Conservation (phyloP, 2,329 filamentous ascomycete genomes). For the Cladophialophora yegresii region DNA sequence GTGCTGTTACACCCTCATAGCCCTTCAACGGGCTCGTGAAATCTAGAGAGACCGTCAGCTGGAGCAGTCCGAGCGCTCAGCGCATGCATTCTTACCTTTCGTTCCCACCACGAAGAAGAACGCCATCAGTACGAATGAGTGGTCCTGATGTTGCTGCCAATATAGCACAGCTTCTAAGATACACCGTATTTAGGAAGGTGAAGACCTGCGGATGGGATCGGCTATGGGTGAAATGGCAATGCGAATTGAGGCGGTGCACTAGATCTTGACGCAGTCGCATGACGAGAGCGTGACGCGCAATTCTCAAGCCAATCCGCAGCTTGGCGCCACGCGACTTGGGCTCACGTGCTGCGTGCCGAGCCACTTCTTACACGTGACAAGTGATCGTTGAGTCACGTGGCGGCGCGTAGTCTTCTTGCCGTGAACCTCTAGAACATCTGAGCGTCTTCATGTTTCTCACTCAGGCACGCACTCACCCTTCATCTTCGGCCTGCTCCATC, state of each 20-base stretch:
- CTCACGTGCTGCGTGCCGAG: not conserved
- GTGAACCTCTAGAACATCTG: too few relatives aligned
- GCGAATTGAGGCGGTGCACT: constrained; percentile 1
- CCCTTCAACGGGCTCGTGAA: constrained; percentile 49
- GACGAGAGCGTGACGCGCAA: constrained; percentile 5
- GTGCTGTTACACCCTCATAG: constrained; percentile 50
- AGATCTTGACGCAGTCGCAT: not conserved
- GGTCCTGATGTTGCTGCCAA: not conserved
- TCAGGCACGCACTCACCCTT: too few relatives aligned
- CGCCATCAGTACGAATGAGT: constrained; percentile 21
- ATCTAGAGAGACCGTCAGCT: constrained; percentile 40
- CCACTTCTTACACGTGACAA: not conserved
- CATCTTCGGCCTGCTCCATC: too few relatives aligned
- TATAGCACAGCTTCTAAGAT: not conserved
- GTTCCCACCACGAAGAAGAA: constrained; percentile 35
- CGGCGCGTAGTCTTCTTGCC: too few relatives aligned
- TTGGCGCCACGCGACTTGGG: not conserved
- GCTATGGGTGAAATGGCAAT: not conserved
- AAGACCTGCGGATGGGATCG: not conserved
- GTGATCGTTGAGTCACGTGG: not conserved
- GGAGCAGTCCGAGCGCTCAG: not conserved
- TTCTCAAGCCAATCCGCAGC: not conserved
- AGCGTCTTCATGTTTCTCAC: too few relatives aligned
- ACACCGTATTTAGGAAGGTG: not conserved
- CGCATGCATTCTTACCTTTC: constrained; percentile 21